Conservation (phyloP, 2,329 filamentous ascomycete species). For the Thelonectria rubi region DNA sequence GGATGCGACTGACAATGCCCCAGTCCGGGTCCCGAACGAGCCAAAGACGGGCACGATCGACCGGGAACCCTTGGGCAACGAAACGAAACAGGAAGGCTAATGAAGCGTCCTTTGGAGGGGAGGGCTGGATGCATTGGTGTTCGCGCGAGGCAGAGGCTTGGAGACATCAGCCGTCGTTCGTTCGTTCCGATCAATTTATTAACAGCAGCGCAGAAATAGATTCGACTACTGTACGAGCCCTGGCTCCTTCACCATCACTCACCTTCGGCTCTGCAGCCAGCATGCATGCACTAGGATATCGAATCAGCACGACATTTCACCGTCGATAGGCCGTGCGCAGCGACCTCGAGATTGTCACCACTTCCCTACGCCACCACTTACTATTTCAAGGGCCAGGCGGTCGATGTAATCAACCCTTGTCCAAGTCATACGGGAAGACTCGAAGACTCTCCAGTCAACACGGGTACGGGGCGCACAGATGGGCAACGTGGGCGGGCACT, state of each 20-base stretch:
- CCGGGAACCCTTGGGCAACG: slow-evolving; percentile 32
- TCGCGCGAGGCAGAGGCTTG: neutral
- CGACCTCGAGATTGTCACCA: too few relatives aligned
- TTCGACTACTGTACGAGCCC: neutral
- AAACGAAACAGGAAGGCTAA: slow-evolving; percentile 39
- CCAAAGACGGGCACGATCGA: slow-evolving; percentile 30
- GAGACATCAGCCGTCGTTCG: too few relatives aligned
- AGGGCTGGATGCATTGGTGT: neutral
- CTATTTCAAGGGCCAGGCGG: neutral
- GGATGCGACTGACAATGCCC: neutral
- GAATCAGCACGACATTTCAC: slow-evolving; percentile 22
- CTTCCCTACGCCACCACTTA: too few relatives aligned
- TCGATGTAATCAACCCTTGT: neutral
- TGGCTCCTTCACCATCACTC: slow-evolving; percentile 8
- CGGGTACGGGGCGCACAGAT: slow-evolving; percentile 4
- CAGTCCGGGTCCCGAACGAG: neutral
- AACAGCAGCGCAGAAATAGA: neutral
- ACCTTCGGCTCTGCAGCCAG: slow-evolving; percentile 9
- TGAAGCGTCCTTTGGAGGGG: neutral
- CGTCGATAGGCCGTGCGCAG: slow-evolving; percentile 21
- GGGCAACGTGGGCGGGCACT: neutral
- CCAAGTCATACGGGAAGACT: neutral
- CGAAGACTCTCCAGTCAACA: neutral
- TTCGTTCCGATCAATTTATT: neutral
- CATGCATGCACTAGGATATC: slow-evolving; percentile 11